These are phyloP conservation scores for Dioszegia aurantiaca DNA, from an alignment of 768 basidiomycete species.

Conservation along the genomic window DNA sequence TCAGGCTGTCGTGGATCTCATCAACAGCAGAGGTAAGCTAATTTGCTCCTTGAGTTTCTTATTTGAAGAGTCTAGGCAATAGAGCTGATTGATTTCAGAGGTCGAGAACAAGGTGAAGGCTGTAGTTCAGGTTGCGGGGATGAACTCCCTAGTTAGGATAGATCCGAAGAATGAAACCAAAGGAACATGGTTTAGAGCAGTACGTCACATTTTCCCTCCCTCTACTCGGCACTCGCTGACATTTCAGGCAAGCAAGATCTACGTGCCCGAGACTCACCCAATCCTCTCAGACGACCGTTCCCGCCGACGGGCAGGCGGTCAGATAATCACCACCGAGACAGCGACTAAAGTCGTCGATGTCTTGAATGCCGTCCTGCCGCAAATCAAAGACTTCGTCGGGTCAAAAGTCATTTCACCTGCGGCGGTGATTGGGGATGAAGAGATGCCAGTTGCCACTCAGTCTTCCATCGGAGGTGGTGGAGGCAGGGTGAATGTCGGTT, in stretches of 20 bases:
- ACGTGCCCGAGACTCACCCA: conserved; percentile 65
- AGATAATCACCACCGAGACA: conserved; percentile 49
- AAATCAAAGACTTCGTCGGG: conserved; percentile 61
- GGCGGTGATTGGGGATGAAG: neutral
- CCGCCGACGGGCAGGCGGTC: conserved; percentile 10
- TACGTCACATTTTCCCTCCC: conserved; percentile 43
- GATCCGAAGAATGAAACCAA: conserved; percentile 59
- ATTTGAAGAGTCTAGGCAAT: too few relatives aligned
- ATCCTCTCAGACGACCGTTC: conserved; percentile 52
- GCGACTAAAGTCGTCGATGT: conserved; percentile 72
- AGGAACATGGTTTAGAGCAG: conserved; percentile 71
- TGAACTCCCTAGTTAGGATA: conserved; percentile 50
- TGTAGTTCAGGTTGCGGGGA: conserved; percentile 75
- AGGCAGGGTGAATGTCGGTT: too few relatives aligned
- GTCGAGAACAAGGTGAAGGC: conserved; percentile 66
- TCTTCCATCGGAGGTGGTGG: too few relatives aligned
- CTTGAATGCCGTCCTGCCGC: conserved; percentile 65
- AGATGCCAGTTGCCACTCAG: neutral
- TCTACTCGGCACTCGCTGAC: neutral
- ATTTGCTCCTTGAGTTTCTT: neutral
- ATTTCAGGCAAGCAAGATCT: conserved; percentile 42
- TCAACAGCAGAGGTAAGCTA: conserved; percentile 65
- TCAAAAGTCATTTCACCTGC: conserved; percentile 17
- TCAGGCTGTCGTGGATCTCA: conserved; percentile 68
- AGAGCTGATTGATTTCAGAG: conserved; percentile 47